Evolutionary conservation across 768 basidiomycete species (phyloP), one percentile per base, ranked within the genome.

Genomic region (Hirschioporus abietinus): DNA sequence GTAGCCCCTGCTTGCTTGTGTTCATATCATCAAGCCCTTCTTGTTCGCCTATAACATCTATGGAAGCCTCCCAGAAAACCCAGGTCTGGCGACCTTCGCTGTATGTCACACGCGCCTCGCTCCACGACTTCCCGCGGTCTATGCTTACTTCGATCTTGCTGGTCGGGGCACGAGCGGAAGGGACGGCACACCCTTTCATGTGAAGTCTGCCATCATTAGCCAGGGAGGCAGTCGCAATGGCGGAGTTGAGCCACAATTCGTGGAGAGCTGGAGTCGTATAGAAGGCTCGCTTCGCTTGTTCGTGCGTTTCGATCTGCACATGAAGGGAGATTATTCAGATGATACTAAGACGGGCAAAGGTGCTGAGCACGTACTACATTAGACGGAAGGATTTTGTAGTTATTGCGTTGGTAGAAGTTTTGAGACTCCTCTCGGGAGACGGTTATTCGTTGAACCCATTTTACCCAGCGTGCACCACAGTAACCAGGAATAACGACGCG

Each of bases 391-490:
- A 90, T 76, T 69, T 86, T 90, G 75, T 91, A 92, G 73, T 91
- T 90, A 4, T 80, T 81, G 73, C 89, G 88, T 69, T 90, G 88
- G 71, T 89, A 91, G 74, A 85, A 89, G 72, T 88, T 89, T 34
- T 83, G 80, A 1, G 88, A 88, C 75, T 91, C 88, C 7, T 75
- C 72, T 1, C 64, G 69, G 5, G 86, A 83, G 66, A 90, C 71
- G 27, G 80, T 76, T 70, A 90, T 85, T 0, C 78, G 84, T 70
- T 89, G 86, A 0, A 89, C 78, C 89, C 90, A 91, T 78, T 91
- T 90, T 8, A 90, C 88, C 87, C 88, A 89, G 12, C 89, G 84
- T 34, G 87, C 89, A 7, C 89, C 89, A 18, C 85, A 78, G 70
- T 82, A 84, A 2, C 90, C 89, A 0, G 90, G 90, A 0, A 86